phyloP scores from a whole-genome alignment of 139 green algal species.

The Desmodesmus armatus region DNA sequence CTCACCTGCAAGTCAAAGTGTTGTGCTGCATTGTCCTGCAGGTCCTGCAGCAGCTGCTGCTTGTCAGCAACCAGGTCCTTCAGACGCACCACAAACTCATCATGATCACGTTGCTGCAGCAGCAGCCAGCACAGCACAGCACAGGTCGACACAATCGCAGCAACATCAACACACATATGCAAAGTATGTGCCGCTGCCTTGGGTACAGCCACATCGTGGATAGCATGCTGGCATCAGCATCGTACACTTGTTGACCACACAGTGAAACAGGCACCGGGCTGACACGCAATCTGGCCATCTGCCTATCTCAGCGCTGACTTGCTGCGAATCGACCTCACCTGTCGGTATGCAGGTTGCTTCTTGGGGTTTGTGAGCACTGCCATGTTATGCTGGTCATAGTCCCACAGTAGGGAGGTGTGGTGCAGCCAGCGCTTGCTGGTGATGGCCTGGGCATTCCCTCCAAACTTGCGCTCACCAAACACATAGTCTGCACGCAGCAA shows the following conservation, averaged over 20 bases:
- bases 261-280: too few relatives aligned
- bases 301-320: too few relatives aligned
- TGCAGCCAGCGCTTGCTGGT: slow-evolving; percentile 92
- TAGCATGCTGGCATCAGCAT: too few relatives aligned
- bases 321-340: slow-evolving; percentile 50
- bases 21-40: slow-evolving; percentile 23
- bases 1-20: slow-evolving; percentile 34
- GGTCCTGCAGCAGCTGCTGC: slow-evolving; percentile 26
- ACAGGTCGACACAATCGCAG: too few relatives aligned
- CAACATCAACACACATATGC: too few relatives aligned
- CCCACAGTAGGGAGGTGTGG: slow-evolving; percentile 98
- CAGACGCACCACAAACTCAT: slow-evolving; percentile 73
- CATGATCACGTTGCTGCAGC: slow-evolving; percentile 68
- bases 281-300: too few relatives aligned
- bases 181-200: too few relatives aligned
- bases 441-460: slow-evolving; percentile 98
- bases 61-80: slow-evolving; percentile 53
- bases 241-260: neutral
- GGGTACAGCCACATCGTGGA: too few relatives aligned
- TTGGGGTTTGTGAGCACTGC: slow-evolving; percentile 77
- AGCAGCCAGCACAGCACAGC: neutral
- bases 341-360: slow-evolving; percentile 81
- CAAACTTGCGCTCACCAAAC: slow-evolving; percentile 93
- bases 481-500: slow-evolving; percentile 88
- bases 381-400: slow-evolving; percentile 87